Percentiles rank a stretch among this genome's conserved stretches.
phyloP scores from a whole-genome alignment of 352 stramenopile genomes.

The Globisporangium radiosum region DNA sequence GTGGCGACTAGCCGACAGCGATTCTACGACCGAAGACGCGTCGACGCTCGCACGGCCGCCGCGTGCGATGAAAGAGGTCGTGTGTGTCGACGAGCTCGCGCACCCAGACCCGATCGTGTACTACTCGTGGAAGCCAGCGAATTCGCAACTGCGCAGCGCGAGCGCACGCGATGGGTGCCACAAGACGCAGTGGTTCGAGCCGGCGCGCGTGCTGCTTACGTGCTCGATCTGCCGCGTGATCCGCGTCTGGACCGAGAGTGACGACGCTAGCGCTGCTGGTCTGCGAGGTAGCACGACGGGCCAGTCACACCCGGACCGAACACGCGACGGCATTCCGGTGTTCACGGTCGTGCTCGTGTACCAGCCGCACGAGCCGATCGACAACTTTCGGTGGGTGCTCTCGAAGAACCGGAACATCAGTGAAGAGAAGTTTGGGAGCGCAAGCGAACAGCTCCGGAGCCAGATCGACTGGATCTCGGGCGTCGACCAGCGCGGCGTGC shows the following conservation, averaged over 20 bases:
- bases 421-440: conserved; percentile 61
- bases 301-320: no score
- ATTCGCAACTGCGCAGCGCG: conserved; percentile 41
- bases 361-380: conserved; percentile 41
- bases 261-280: neutral
- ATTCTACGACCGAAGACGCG: neutral
- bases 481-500: conserved; percentile 51
- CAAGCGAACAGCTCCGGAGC: conserved; percentile 29
- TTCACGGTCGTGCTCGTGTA: conserved; percentile 44
- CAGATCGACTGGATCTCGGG: conserved; percentile 75
- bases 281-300: neutral
- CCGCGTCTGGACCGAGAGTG: conserved; percentile 58
- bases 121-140: conserved; percentile 76
- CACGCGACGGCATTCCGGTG: conserved; percentile 1
- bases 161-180: conserved; percentile 48
- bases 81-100: conserved; percentile 29
- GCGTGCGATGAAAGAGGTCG: conserved; percentile 7
- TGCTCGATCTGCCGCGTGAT: conserved; percentile 44
- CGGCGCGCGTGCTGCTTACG: conserved; percentile 65
- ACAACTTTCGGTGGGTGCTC: conserved; percentile 73
- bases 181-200: conserved; percentile 71
- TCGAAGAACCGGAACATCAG: conserved; percentile 79
- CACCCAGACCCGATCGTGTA: conserved; percentile 70
- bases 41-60: neutral
- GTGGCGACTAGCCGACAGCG: conserved; percentile 38